Percentiles rank a stretch among this genome's conserved stretches.
Conservation (phyloP, 1,284 basidiomycete genomes). For the Cutaneotrichosporon sp. region DNA sequence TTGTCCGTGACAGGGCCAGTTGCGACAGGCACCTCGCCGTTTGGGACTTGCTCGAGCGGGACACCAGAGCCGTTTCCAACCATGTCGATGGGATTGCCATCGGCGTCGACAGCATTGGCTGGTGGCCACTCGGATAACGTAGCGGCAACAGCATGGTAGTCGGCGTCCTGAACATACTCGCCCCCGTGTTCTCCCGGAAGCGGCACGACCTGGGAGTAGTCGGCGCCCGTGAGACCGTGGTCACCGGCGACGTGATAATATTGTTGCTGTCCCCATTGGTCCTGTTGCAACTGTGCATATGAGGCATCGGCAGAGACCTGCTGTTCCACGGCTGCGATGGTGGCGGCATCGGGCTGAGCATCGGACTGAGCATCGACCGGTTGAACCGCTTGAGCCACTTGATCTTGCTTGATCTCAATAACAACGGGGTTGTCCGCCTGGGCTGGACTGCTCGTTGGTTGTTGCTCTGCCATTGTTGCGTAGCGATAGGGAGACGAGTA, state of each 20-base stretch:
- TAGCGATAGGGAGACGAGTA: not conserved
- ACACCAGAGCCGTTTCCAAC: not conserved
- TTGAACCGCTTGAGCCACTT: not conserved
- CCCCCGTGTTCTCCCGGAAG: constrained; percentile 1
- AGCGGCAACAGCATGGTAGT: constrained; percentile 16
- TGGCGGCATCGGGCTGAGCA: not conserved
- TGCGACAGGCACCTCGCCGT: constrained; percentile 3
- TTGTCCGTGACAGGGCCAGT: constrained; percentile 7
- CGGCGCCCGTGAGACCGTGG: not conserved
- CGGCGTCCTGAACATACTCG: constrained; percentile 12
- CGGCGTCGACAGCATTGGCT: constrained; percentile 7
- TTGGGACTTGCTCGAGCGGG: constrained; percentile 5
- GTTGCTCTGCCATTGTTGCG: not conserved
- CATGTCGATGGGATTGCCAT: constrained; percentile 5
- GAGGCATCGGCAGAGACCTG: not conserved
- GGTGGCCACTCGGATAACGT: constrained; percentile 19
- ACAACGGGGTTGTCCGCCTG: not conserved
- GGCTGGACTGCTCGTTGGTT: not conserved
- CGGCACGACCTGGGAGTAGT: constrained; percentile 13
- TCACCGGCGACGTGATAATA: constrained; percentile 1
- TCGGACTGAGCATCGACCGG: not conserved
- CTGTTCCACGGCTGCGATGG: not conserved
- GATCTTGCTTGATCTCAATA: not conserved
- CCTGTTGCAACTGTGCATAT: not conserved
- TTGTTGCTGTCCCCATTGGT: not conserved